These are phyloP conservation scores for Teratosphaeria epicoccoides DNA, from an alignment of 2,329 filamentous ascomycete species.

Conservation along the genomic window DNA sequence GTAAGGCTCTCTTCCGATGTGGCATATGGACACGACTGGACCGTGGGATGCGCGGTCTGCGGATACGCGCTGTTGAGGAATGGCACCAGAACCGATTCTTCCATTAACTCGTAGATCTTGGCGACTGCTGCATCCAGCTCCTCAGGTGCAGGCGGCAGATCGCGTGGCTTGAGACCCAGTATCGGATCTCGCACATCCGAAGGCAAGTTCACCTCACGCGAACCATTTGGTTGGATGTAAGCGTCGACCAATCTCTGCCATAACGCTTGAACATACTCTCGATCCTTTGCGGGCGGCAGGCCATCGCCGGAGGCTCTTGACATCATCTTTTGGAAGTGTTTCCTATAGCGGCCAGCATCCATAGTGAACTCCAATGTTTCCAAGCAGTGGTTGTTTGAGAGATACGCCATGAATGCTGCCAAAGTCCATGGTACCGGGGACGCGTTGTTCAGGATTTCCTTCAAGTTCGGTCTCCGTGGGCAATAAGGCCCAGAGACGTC, in stretches of 20 bases:
- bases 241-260: conserved; percentile 84
- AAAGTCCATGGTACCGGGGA: conserved; percentile 84
- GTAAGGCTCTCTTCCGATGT: conserved; percentile 25
- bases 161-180: conserved; percentile 48
- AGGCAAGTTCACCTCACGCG: conserved; percentile 83
- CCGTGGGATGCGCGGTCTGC: conserved; percentile 35
- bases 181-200: conserved; percentile 74
- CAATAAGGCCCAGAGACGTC: conserved; percentile 40
- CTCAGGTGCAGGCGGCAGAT: conserved; percentile 60
- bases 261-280: conserved; percentile 62
- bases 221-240: conserved; percentile 77
- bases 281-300: conserved; percentile 44
- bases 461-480: conserved; percentile 59
- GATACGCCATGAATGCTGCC: conserved; percentile 87
- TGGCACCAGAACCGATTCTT: conserved; percentile 85
- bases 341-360: conserved; percentile 77
- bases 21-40: conserved; percentile 33
- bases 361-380: conserved; percentile 96
- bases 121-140: conserved; percentile 70
- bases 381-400: conserved; percentile 93
- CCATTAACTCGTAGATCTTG: conserved; percentile 94
- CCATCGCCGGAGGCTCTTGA: conserved; percentile 36
- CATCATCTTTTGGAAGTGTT: conserved; percentile 51
- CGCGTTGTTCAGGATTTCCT: conserved; percentile 78
- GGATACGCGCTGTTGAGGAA: conserved; percentile 64